Base-by-base conservation (phyloP, 139 green algal genomes). In the Astrephomene gubernaculifera region DNA sequence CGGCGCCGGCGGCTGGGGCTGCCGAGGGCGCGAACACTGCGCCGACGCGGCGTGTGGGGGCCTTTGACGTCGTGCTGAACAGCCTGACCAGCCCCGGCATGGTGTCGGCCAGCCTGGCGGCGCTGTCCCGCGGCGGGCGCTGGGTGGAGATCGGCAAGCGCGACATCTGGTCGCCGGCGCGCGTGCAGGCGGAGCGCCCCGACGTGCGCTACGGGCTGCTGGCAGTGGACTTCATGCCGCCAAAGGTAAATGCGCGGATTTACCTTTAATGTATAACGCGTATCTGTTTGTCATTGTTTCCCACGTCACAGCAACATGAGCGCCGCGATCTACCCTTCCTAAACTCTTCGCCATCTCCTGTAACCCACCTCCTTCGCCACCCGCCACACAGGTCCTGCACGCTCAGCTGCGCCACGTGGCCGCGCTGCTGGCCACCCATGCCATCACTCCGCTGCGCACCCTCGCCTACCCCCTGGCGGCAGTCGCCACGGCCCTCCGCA, bases 101-200 rank as follows among this genome's bases (percentile, higher is more conserved):
- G 93, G 95, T 98, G 63, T 90, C 90, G 22, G 94, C 87, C n/a
- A 95, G 90, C 14, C 71, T 98, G 67, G 89, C 94, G 33, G 44
- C 74, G 5, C 72, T 98, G 41, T 70, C 41, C 52, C 35, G 19
- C 6, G 94, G 93, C 57, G 96, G 93, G 0, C 43, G 82, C 0
- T 89, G 97, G 76, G 91, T 96, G 49, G 96, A 98, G 87, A 97
- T 98, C 83, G 94, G 90, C 84, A 98, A 98, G 92, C 88, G 96
- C 43, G 96, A 97, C 92, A 96, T 98, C 70, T 98, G 94, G 94
- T 87, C 69, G 12, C 19, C 65, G 8, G 79, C 64, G 45, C 65
- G 79, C 1, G 65, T 78, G 45, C 2, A 33, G 65, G 21, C 35
- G 24, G 93, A 98, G 81, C 94, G 96, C 1, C 95, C 94, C 24